Conservation (phyloP, 2,329 filamentous ascomycete genomes). For the Ascochyta lentis region DNA sequence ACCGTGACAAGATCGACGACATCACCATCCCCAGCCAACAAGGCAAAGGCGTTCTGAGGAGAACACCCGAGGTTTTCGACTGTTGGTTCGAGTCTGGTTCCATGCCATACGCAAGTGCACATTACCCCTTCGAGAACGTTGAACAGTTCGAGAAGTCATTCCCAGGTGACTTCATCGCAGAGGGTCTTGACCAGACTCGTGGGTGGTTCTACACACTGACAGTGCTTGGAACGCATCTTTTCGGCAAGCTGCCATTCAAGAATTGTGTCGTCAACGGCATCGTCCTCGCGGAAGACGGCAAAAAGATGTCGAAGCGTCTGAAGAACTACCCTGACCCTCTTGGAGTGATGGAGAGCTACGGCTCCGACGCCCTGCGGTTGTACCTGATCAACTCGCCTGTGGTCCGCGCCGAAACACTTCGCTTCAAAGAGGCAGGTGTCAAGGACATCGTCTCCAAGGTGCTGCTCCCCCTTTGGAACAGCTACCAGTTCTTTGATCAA, state of each 20-base stretch:
- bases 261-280: slow-evolving; percentile 98
- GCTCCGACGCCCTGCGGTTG: slow-evolving; percentile 89
- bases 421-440: slow-evolving; percentile 90
- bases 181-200: slow-evolving; percentile 90
- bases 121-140: slow-evolving; percentile 91
- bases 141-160: slow-evolving; percentile 81
- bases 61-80: slow-evolving; percentile 90
- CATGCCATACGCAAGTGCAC: slow-evolving; percentile 91
- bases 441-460: slow-evolving; percentile 96
- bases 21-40: slow-evolving; percentile 92
- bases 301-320: slow-evolving; percentile 97
- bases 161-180: slow-evolving; percentile 92
- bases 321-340: slow-evolving; percentile 94
- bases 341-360: slow-evolving; percentile 84
- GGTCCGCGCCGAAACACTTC: slow-evolving; percentile 85
- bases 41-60: slow-evolving; percentile 81
- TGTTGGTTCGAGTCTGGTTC: slow-evolving; percentile 97
- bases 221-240: slow-evolving; percentile 87
- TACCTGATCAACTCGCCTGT: slow-evolving; percentile 98
- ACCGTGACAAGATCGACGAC: slow-evolving; percentile 90
- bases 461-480: slow-evolving; percentile 91
- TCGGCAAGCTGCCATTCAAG: slow-evolving; percentile 84
- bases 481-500: slow-evolving; percentile 93
- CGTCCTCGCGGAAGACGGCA: slow-evolving; percentile 90
- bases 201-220: slow-evolving; percentile 97